These are phyloP conservation scores for Ganoderma meredithae DNA, from an alignment of 1,284 basidiomycete genomes.

Conservation along the genomic window DNA sequence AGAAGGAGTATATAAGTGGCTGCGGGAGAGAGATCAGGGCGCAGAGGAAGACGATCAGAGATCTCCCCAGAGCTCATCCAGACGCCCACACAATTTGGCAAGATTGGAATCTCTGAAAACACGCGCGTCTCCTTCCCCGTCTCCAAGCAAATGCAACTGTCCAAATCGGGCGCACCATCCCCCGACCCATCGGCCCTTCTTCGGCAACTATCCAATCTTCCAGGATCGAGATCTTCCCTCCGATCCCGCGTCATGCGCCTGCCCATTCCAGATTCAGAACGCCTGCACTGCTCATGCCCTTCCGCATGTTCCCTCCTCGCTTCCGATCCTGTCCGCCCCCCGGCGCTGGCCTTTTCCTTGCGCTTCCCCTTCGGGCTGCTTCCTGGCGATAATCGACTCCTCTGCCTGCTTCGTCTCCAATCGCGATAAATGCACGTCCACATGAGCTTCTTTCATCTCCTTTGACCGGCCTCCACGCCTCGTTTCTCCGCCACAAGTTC, in stretches of 20 bases:
- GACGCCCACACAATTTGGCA: constrained; percentile 30
- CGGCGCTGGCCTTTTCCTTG: constrained; percentile 17
- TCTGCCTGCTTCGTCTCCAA: constrained; percentile 12
- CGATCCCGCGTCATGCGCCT: constrained; percentile 32
- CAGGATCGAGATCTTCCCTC: constrained; percentile 35
- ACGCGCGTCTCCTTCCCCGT: constrained; percentile 31
- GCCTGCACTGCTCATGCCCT: constrained; percentile 35
- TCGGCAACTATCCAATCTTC: constrained; percentile 36
- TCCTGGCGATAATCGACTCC: constrained; percentile 31
- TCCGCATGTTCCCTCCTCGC: constrained; percentile 36
- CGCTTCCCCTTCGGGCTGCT: constrained; percentile 19
- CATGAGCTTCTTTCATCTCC: constrained; percentile 12
- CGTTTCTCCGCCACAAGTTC: constrained; percentile 22
- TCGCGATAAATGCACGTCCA: constrained; percentile 25
- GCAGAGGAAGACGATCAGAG: constrained; percentile 47
- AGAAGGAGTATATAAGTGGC: constrained; percentile 46
- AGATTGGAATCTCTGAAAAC: constrained; percentile 30
- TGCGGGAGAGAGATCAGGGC: constrained; percentile 48
- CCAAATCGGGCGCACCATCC: constrained; percentile 25
- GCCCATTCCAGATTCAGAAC: constrained; percentile 23
- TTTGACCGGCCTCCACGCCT: constrained; percentile 5
- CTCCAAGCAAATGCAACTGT: constrained; percentile 34
- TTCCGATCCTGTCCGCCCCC: constrained; percentile 34
- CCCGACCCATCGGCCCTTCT: constrained; percentile 33
- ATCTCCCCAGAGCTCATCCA: constrained; percentile 39